A percentile compares a stretch with the other conserved stretches of the same genome.
phyloP scores from a whole-genome alignment of 2,329 filamentous ascomycete species.

The Penicillium polonicum region DNA sequence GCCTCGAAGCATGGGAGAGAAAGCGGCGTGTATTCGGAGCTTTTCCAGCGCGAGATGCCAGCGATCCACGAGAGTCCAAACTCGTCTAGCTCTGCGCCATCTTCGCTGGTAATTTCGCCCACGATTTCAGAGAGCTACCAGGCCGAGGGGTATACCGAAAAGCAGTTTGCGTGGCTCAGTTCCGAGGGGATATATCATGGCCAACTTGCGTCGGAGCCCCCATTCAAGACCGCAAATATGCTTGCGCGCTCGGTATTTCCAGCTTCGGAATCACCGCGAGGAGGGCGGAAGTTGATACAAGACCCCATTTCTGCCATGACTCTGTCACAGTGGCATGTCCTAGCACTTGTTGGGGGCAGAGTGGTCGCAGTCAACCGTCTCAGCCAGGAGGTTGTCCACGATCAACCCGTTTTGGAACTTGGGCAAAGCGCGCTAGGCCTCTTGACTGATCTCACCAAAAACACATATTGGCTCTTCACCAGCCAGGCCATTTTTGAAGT shows the following conservation, averaged over 20 bases:
- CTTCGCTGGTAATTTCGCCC: conserved; percentile 72
- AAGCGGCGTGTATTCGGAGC: conserved; percentile 77
- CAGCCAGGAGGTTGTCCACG: conserved; percentile 80
- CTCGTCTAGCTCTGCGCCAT: conserved; percentile 59
- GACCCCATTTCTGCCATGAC: conserved; percentile 77
- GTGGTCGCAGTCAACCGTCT: conserved; percentile 84
- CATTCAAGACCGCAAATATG: conserved; percentile 78
- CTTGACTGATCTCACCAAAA: conserved; percentile 86
- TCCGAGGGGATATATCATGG: conserved; percentile 86
- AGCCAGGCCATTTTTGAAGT: conserved; percentile 90
- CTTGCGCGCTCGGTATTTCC: conserved; percentile 72
- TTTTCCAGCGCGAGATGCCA: conserved; percentile 86
- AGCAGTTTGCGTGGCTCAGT: conserved; percentile 80
- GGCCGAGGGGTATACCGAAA: conserved; percentile 53
- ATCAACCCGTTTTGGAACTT: conserved; percentile 78
- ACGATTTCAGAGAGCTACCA: conserved; percentile 64
- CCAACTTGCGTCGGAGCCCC: conserved; percentile 65
- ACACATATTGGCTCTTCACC: conserved; percentile 96
- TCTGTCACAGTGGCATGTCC: conserved; percentile 89
- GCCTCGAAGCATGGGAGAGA: conserved; percentile 63
- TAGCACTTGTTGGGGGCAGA: conserved; percentile 77
- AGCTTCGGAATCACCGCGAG: conserved; percentile 63
- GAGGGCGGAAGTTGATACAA: conserved; percentile 62
- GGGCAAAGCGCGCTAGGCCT: conserved; percentile 80
- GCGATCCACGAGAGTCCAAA: conserved; percentile 70